Evolutionary conservation across 495 filamentous ascomycete genomes (phyloP).

Genomic region (Aspergillus nidulans): DNA sequence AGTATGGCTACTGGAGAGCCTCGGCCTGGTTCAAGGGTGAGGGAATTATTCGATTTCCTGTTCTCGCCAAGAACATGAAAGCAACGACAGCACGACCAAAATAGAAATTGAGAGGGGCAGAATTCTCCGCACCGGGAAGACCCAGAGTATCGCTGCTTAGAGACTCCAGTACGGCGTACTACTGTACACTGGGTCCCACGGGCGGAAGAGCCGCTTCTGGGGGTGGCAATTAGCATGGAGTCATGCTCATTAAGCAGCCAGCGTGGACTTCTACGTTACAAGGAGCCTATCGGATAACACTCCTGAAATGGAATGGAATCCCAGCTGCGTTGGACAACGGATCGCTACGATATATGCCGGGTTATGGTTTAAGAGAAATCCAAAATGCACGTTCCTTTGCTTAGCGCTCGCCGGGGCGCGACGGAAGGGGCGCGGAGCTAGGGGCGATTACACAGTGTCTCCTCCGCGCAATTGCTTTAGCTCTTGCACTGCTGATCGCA

Average conservation of each 20-base stretch:
- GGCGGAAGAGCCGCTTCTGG: constrained; percentile 19
- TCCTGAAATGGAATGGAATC: too few relatives aligned
- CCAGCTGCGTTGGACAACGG: too few relatives aligned
- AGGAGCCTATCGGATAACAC: too few relatives aligned
- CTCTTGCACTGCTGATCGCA: background rate
- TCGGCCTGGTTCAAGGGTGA: background rate
- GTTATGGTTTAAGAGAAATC: background rate
- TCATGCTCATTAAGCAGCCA: too few relatives aligned
- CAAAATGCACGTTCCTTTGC: background rate
- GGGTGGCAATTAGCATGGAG: background rate
- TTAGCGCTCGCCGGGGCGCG: background rate
- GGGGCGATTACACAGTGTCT: background rate
- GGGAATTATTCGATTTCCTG: background rate
- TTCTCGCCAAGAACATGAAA: background rate
- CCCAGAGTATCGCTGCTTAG: background rate
- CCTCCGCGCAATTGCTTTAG: background rate
- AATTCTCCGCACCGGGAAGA: constrained; percentile 14
- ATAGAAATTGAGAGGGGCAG: background rate
- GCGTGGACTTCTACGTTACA: too few relatives aligned
- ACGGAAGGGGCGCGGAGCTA: constrained; percentile 7
- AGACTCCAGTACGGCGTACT: background rate
- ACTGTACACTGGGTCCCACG: constrained; percentile 4
- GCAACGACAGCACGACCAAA: background rate
- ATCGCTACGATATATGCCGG: constrained; percentile 4
- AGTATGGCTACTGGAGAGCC: background rate